Percentiles rank a stretch among this genome's conserved stretches.
phyloP scores from a whole-genome alignment of 2,329 filamentous ascomycete genomes.

The Fusarium citri region DNA sequence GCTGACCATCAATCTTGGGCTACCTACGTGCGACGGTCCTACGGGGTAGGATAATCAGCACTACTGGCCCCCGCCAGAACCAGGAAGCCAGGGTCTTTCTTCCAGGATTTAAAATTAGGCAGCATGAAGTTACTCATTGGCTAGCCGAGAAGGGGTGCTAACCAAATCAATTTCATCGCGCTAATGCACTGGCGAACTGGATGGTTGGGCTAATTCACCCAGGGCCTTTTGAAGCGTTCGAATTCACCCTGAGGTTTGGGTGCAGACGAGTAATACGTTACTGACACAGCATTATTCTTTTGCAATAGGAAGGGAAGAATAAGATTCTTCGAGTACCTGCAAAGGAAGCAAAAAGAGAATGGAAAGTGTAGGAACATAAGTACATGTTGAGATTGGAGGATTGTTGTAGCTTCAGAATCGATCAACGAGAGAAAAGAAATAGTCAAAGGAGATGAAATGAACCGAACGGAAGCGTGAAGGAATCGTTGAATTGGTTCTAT shows the following conservation, averaged over 20 bases:
- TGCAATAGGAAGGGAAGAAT: not conserved
- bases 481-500: no score
- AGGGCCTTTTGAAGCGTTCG: not conserved
- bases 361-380: not conserved
- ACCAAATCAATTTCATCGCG: accelerated
- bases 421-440: not conserved
- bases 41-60: not conserved
- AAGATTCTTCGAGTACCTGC: not conserved
- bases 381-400: not conserved
- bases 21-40: not conserved
- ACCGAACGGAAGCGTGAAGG: no score
- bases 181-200: not conserved
- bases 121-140: not conserved
- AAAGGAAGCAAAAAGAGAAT: not conserved
- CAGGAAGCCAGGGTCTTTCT: not conserved
- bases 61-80: not conserved
- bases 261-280: not conserved
- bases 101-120: not conserved
- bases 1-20: not conserved
- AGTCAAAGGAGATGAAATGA: not conserved
- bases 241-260: not conserved
- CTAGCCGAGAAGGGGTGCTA: not conserved
- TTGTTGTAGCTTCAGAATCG: no score
- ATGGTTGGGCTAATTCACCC: not conserved
- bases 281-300: not conserved